Base-by-base conservation (phyloP, 75 land plant species). In the Cunninghamia lanceolata region DNA sequence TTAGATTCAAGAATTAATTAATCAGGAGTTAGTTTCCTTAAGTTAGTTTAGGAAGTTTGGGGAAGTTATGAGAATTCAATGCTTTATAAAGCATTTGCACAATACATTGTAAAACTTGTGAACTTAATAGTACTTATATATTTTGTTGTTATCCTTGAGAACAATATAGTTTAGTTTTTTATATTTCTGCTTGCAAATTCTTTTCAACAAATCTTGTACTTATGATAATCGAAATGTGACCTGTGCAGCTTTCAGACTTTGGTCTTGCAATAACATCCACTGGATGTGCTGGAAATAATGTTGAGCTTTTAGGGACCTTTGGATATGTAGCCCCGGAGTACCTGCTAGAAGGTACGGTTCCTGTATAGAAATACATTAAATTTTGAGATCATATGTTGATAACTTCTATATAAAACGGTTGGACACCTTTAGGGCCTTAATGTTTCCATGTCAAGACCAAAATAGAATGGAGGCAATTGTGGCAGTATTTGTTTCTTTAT, bases 241-340 rank as follows among this genome's bases (percentile, higher is more conserved):
- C 78, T 83, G 13, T 87, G 73, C 93, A 97, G 99, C 87, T 97
- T 86, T 90, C 99, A 43, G 98, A 96, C 88, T 96, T 97, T 89
- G 99, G 98, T 11, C 88, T 96, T 75, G 96, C 98, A 9, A 86
- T 96, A 35, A 82, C 63, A n/a, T 84, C 63, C 79, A 42, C 66
- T 52, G 96, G 91, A 45, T 43, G 85, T 70, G 84, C 85, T 77
- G 86, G 86, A 50, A 88, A 88, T 66, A 91, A 84, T 79, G 82
- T 94, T n/a, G 91, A 96, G 87, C 92, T 96, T 81, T 92, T 92
- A 54, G 99, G 98, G 43, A 97, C 98, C 28, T 75, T 96, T 80
- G 99, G 98, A 39, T 96, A 97, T 90, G 93, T 97, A 8, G 98
- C 99, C 54, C 99, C 99, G 19, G 99, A 97, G 86, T 97, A 97